Evolutionary conservation across 2,329 filamentous ascomycete genomes (phyloP), one percentile per base, ranked within the genome.

Genomic region (Penicillium crustosum): DNA sequence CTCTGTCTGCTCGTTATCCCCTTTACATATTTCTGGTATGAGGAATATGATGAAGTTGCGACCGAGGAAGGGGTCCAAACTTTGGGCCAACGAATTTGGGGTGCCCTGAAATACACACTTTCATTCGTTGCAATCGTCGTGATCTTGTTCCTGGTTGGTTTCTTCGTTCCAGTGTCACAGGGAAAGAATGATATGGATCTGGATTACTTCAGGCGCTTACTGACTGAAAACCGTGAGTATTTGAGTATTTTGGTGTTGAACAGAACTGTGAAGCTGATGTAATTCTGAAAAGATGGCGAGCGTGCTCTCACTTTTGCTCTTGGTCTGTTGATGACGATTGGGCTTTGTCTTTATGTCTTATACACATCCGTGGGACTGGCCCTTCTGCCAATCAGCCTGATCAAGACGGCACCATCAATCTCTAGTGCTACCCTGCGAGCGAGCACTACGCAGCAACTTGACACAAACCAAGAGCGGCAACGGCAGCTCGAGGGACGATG

Each of bases 1-100:
- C 84, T 99, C 12, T 99, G 94, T 70, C 81, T 99, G 45, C 74
- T 97, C 19, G 84, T 96, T 44, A 89, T 97, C 21, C 94, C 94
- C 0, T 99, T 99, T 72, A 89, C 93, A 48, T 99, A 99, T 79
- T 99, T 99, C 74, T 97, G 89, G 86, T 94, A 96, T 70, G 94
- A 99, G 74, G 94, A 97, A 75, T 96, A 96, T 65, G 93, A 97
- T 69, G 92, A 97, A 77, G 88, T 93, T 21, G 92, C 92, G 60
- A 83, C 88, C 35, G 90, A 96, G 68, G 85, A 90, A 60, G 90
- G 91, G 33, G 86, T 85, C 31, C 88, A 93, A 72, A 89, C 89
- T 2, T 75, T 89, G 58, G 82, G 81, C 7, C 84, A 86, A 69
- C 85, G 91, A 54, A 83, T 97, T 59, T 88, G 87, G 83, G 87